Evolutionary conservation across 2,329 filamentous ascomycete genomes (phyloP).

Genomic region (Clonostachys chloroleuca): DNA sequence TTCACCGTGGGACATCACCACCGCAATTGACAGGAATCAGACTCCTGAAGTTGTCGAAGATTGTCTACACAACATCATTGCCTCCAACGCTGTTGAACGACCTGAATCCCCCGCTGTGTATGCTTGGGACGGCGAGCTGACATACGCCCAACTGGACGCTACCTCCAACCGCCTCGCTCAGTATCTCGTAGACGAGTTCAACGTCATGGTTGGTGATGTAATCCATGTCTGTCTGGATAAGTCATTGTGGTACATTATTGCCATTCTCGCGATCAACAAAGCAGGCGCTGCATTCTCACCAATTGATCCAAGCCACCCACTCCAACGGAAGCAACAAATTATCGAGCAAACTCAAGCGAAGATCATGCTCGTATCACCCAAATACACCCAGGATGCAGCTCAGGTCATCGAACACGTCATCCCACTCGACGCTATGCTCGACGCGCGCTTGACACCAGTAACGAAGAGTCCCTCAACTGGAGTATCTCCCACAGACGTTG

Average conservation of each 20-base stretch:
- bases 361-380: constrained; percentile 4
- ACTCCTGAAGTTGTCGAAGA: background rate
- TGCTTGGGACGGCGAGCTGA: constrained; percentile 37
- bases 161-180: constrained; percentile 29
- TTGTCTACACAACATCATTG: constrained; percentile 5
- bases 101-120: constrained; percentile 28
- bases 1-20: constrained; percentile 1
- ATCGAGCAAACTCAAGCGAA: constrained; percentile 3
- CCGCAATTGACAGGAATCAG: constrained; percentile 25
- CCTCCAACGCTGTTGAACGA: background rate
- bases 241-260: constrained; percentile 11
- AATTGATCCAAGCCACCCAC: constrained; percentile 13
- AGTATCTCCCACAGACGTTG: background rate
- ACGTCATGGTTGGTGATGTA: constrained; percentile 12
- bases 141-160: constrained; percentile 31
- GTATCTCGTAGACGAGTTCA: constrained; percentile 18
- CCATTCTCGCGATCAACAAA: constrained; percentile 15
- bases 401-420: background rate
- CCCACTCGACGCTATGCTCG: no score
- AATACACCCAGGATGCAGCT: background rate
- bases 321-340: background rate
- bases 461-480: no score
- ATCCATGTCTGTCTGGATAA: constrained; percentile 12
- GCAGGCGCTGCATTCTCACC: constrained; percentile 15
- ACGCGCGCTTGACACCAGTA: no score